phyloP scores from a whole-genome alignment of 305 asterid species.

The Fraxinus baroniana region DNA sequence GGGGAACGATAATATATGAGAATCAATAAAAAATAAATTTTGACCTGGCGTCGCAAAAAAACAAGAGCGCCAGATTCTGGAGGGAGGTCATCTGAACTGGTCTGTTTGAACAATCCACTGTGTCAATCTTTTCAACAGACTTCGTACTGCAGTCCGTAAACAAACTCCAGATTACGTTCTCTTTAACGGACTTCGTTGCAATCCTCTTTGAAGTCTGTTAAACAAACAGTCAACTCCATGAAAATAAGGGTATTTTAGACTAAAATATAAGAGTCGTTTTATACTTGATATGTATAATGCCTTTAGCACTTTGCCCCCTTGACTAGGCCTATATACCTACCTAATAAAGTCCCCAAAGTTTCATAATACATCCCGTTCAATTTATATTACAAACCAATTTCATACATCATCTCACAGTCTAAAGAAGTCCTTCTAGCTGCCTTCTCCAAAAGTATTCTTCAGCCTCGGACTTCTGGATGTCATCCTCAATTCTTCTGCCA shows the following conservation, averaged over 20 bases:
- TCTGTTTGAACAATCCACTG: not conserved
- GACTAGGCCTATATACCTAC: not conserved
- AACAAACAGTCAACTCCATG: not conserved
- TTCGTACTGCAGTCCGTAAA: not conserved
- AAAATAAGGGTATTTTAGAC: not conserved
- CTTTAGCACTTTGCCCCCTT: not conserved
- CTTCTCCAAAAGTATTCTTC: constrained; percentile 39
- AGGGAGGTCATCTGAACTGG: no score
- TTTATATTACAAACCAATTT: not conserved
- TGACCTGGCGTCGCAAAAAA: no score
- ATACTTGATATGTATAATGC: not conserved
- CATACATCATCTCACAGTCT: not conserved
- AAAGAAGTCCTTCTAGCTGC: constrained; percentile 36
- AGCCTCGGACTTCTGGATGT: constrained; percentile 29
- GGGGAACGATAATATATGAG: no score
- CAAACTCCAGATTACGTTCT: not conserved
- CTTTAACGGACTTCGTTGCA: not conserved
- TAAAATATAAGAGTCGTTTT: not conserved
- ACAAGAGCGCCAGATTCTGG: no score
- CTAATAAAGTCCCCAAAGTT: not conserved
- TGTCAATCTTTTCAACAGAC: not conserved
- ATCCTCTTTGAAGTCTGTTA: not conserved
- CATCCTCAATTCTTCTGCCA: constrained; percentile 26
- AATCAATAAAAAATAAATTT: no score
- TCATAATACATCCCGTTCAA: not conserved